Conservation (phyloP, 2,329 filamentous ascomycete genomes). For the Talaromyces amestolkiae region DNA sequence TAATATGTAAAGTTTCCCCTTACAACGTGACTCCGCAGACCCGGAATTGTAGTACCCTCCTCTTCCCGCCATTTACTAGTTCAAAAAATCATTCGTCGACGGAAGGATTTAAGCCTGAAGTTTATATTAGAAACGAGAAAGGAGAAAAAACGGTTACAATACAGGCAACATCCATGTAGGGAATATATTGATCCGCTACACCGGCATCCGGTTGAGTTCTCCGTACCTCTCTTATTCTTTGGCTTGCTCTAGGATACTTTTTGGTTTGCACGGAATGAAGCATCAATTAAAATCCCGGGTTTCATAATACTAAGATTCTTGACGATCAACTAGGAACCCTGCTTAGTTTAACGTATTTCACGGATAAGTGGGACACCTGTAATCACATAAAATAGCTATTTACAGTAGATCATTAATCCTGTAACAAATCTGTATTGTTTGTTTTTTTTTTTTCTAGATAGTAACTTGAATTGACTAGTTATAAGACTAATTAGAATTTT, state of each 20-base stretch:
- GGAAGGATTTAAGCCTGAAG: not conserved
- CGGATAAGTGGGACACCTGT: too few relatives aligned
- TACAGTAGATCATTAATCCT: too few relatives aligned
- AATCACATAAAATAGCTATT: too few relatives aligned
- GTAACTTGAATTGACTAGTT: too few relatives aligned
- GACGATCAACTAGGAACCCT: not conserved
- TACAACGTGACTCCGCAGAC: not conserved
- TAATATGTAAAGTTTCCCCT: not conserved
- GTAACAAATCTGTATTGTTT: too few relatives aligned
- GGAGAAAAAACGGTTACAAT: not conserved
- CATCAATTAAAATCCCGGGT: not conserved
- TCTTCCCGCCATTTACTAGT: not conserved
- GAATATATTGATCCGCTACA: not conserved
- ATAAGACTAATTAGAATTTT: too few relatives aligned
- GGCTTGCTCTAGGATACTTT: not conserved
- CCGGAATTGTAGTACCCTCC: not conserved
- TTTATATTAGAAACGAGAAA: not conserved
- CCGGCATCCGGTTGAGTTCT: not conserved
- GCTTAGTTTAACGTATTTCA: not conserved
- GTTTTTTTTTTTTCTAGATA: too few relatives aligned
- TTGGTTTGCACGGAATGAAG: not conserved
- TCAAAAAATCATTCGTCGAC: not conserved
- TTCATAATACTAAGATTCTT: constrained; percentile 7
- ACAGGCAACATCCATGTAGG: constrained; percentile 6
- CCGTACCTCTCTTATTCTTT: not conserved